Base-by-base conservation (phyloP, 2,329 filamentous ascomycete species). In the Clathrospora elynae region DNA sequence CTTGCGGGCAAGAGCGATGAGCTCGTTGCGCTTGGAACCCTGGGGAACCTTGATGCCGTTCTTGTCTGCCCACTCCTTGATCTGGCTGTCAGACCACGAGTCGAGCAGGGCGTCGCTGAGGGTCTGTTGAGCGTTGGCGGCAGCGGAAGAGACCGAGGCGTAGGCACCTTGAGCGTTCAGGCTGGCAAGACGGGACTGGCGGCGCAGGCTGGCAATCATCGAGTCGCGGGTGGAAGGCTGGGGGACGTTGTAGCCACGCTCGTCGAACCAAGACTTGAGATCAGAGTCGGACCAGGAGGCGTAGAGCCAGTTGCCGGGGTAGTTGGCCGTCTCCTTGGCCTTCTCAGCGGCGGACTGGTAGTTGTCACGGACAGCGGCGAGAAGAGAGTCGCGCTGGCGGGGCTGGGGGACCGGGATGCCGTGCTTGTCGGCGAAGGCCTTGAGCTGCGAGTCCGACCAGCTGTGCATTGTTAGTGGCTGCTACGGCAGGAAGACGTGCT, bases 281-380 rank as follows among this genome's bases (percentile, higher is more conserved):
- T 96, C 92, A 54, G 91, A 96, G 54, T 96, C 88, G 37, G 88
- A 86, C 93, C 93, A 99, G 6, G 86, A 79, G 48, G 85, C 80
- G 67, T 96, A 99, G 29, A 97, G 76, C 93, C 93, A 97, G 74
- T 96, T 84, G 25, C 93, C 93, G 22, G 93, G 93, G 66, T 97
- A 97, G n/a, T 83, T 75, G 37, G 82, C 75, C 10, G 89, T 86
- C 73, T 96, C 86, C 48, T 88, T 88, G 41, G 78, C 70, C 71
- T 84, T 86, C 71, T 89, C 84, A 11, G 92, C 90, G 43, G 85
- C 73, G 1, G 81, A 73, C 59, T 96, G 88, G 66, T 95, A 97
- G 72, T 84, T 91, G 53, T 86, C 79, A 51, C 92, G 89, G 47
- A 85, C 82, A 60, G 88, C 83, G 59, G 86, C 80, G 55, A 97